Percentiles rank a stretch among this genome's conserved stretches.
Conservation (phyloP, 805 yeast species). For the Kazachstania taianensis region DNA sequence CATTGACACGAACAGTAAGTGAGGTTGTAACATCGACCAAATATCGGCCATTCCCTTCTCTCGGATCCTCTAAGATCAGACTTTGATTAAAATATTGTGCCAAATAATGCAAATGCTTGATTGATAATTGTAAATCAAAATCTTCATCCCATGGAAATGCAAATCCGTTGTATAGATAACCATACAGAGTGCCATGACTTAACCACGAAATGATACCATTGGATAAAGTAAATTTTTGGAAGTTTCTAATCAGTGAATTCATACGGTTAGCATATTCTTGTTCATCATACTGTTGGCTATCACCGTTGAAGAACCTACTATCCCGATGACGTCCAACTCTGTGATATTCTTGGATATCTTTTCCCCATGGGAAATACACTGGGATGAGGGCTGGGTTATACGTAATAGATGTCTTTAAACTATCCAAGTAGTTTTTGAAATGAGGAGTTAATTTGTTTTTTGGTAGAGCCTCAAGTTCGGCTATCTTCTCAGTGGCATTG, state of each 20-base stretch:
- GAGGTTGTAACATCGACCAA: constrained; percentile 41
- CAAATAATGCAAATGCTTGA: constrained; percentile 35
- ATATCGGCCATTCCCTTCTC: constrained; percentile 48
- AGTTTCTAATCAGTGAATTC: constrained; percentile 42
- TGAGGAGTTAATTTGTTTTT: constrained; percentile 13
- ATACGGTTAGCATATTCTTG: constrained; percentile 9
- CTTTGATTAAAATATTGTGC: constrained; percentile 36
- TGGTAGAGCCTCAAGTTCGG: constrained; percentile 15
- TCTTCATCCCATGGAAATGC: constrained; percentile 61
- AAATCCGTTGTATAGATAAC: constrained; percentile 57
- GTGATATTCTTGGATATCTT: not conserved
- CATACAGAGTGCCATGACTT: constrained; percentile 55
- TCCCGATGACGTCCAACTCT: constrained; percentile 41
- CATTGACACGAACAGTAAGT: constrained; percentile 45
- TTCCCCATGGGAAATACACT: constrained; percentile 31
- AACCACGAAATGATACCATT: constrained; percentile 47
- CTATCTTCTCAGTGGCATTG: constrained; percentile 17
- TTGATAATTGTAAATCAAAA: constrained; percentile 54
- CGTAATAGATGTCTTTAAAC: constrained; percentile 28
- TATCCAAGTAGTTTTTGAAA: constrained; percentile 25
- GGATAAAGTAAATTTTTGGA: constrained; percentile 39
- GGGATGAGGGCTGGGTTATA: constrained; percentile 27
- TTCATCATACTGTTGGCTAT: constrained; percentile 16
- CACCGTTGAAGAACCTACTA: constrained; percentile 49
- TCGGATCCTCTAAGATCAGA: too few relatives aligned